Conservation (phyloP, 73 alveolate species). For the Tetrahymena malaccensis region DNA sequence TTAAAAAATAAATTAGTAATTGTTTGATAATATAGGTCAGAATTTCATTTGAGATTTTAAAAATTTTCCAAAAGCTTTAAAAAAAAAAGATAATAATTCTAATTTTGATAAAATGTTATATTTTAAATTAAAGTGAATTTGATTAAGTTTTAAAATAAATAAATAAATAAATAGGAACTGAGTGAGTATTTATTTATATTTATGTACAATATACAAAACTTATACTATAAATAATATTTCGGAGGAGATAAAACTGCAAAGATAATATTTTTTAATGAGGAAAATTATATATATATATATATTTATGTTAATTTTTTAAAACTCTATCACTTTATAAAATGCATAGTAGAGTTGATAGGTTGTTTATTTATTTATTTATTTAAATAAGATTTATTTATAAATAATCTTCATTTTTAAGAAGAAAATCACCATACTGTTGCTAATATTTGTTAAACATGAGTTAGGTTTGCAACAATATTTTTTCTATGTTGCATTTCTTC, state of each 20-base stretch:
- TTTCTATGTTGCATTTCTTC: not conserved
- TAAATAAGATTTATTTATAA: not conserved
- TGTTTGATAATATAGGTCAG: no score
- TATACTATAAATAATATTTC: not conserved
- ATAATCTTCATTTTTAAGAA: not conserved
- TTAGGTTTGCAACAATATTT: not conserved
- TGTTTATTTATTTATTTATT: no score
- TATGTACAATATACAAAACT: not conserved
- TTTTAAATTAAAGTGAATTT: no score
- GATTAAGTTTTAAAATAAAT: no score
- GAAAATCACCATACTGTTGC: not conserved
- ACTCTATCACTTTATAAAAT: not conserved
- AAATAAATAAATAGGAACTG: no score
- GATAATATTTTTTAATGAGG: not conserved
- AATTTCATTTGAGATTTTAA: no score
- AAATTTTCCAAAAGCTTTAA: no score
- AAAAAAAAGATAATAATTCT: no score
- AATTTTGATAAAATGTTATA: no score
- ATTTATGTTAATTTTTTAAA: no score
- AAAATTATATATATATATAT: no score
- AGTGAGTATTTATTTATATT: not conserved
- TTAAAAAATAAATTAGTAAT: not conserved
- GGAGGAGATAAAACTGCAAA: not conserved
- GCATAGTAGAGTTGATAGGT: no score
- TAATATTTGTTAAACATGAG: not conserved